A percentile compares a stretch with the other conserved stretches of the same genome.
phyloP scores from a whole-genome alignment of 345 rosid species.

The Salix dunnii region DNA sequence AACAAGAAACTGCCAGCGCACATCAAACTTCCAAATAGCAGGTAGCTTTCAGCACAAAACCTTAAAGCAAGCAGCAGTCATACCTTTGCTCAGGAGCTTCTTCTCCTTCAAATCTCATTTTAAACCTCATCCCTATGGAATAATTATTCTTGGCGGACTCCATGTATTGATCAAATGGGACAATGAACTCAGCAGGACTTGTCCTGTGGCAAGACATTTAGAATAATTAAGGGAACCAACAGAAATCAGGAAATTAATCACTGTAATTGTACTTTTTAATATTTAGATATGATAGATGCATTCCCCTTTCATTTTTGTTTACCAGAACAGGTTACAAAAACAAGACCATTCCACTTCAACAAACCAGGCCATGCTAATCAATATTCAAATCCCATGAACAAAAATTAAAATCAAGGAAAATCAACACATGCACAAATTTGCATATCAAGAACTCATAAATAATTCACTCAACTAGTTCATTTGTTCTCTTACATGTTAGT shows the following conservation, averaged over 20 bases:
- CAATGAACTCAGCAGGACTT: constrained; percentile 48
- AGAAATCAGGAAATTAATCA: not conserved
- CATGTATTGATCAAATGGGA: constrained; percentile 45
- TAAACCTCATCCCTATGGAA: constrained; percentile 58
- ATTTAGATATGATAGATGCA: not conserved
- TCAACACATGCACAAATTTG: not conserved
- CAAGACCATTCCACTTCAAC: not conserved
- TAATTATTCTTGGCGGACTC: constrained; percentile 38
- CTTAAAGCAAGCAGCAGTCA: not conserved
- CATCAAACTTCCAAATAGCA: not conserved
- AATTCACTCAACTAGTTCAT: not conserved
- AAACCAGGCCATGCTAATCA: not conserved
- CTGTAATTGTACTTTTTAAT: not conserved
- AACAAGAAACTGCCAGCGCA: too few relatives aligned
- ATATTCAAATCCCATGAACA: not conserved
- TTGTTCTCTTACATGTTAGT: not conserved
- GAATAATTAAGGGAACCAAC: not conserved
- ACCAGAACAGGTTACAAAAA: not conserved
- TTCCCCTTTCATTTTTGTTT: not conserved
- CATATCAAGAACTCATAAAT: not conserved
- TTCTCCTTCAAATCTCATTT: constrained; percentile 58
- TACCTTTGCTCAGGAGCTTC: constrained; percentile 63
- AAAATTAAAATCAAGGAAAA: not conserved
- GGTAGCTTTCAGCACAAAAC: not conserved
- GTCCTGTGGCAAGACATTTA: constrained; percentile 29